A percentile compares a stretch with the other conserved stretches of the same genome.
These are phyloP conservation scores for Colletotrichum tofieldiae DNA, from an alignment of 2,329 filamentous ascomycete species.

Conservation along the genomic window DNA sequence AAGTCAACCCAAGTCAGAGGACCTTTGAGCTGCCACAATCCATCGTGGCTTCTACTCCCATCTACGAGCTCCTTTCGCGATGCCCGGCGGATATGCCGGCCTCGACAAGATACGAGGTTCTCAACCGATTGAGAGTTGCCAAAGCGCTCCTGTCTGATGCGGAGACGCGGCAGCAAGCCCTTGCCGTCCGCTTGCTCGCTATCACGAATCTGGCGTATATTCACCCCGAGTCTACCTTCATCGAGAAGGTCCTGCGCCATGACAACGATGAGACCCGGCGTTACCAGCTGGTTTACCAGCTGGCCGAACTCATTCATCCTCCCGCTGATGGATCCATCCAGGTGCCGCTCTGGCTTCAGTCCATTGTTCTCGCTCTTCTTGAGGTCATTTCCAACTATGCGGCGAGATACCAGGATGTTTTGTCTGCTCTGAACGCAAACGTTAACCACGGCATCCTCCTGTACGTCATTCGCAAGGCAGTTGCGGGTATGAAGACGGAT, in stretches of 20 bases:
- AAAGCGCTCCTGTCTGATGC: slow-evolving; percentile 80
- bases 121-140: slow-evolving; percentile 87
- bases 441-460: slow-evolving; percentile 97
- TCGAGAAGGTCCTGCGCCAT: slow-evolving; percentile 87
- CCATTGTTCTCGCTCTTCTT: slow-evolving; percentile 84
- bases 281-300: slow-evolving; percentile 91
- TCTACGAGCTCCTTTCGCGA: slow-evolving; percentile 71
- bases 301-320: slow-evolving; percentile 92
- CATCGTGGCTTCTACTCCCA: slow-evolving; percentile 65
- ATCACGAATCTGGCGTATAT: slow-evolving; percentile 94
- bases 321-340: slow-evolving; percentile 77
- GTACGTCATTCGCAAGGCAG: slow-evolving; percentile 91
- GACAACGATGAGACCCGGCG: slow-evolving; percentile 92
- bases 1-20: slow-evolving; percentile 63
- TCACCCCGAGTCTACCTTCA: slow-evolving; percentile 85
- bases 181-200: slow-evolving; percentile 87
- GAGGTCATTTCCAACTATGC: slow-evolving; percentile 89
- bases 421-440: slow-evolving; percentile 92
- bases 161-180: slow-evolving; percentile 79
- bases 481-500: slow-evolving; percentile 81
- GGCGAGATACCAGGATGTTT: slow-evolving; percentile 83
- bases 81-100: slow-evolving; percentile 78
- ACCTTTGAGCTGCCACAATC: slow-evolving; percentile 76
- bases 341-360: slow-evolving; percentile 84
- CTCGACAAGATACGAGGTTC: slow-evolving; percentile 84